These are phyloP conservation scores for Termitomyces sp. DNA, from an alignment of 768 basidiomycete species.

Conservation along the genomic window DNA sequence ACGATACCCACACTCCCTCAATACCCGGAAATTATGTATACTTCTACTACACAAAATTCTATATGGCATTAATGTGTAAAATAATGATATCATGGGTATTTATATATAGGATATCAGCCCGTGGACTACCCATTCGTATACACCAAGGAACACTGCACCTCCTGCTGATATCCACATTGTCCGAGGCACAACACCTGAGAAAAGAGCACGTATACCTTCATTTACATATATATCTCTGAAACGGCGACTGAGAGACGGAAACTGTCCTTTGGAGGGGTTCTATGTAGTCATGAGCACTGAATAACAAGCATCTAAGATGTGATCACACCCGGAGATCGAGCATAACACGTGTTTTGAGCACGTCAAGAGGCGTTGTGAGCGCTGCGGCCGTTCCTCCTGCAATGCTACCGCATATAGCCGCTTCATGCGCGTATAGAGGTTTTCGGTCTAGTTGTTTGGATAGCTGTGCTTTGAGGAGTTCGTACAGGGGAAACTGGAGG, in stretches of 20 bases:
- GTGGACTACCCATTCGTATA: slow-evolving; percentile 81
- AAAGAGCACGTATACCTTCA: slow-evolving; percentile 77
- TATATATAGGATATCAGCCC: slow-evolving; percentile 33
- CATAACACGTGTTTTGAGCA: slow-evolving; percentile 97
- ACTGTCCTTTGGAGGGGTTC: slow-evolving; percentile 45
- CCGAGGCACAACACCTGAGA: slow-evolving; percentile 84
- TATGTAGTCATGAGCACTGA: slow-evolving; percentile 21
- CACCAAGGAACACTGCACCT: slow-evolving; percentile 96
- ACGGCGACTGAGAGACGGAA: slow-evolving; percentile 55
- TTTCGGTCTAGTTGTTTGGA: slow-evolving; percentile 53
- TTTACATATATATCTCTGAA: slow-evolving; percentile 60
- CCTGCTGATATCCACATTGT: slow-evolving; percentile 97
- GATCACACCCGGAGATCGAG: slow-evolving; percentile 73
- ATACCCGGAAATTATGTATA: slow-evolving; percentile 1
- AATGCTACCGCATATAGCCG: slow-evolving; percentile 86
- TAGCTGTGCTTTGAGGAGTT: slow-evolving; percentile 71
- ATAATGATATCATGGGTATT: neutral
- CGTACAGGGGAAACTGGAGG: slow-evolving; percentile 94
- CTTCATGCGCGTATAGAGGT: slow-evolving; percentile 65
- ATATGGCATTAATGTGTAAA: neutral
- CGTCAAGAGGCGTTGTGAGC: slow-evolving; percentile 91
- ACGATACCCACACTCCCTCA: neutral
- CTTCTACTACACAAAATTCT: neutral
- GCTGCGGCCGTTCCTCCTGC: slow-evolving; percentile 91
- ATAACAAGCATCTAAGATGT: neutral